Conservation (phyloP, 2,329 filamentous ascomycete genomes). For the Sporothrix pseudoabietina region DNA sequence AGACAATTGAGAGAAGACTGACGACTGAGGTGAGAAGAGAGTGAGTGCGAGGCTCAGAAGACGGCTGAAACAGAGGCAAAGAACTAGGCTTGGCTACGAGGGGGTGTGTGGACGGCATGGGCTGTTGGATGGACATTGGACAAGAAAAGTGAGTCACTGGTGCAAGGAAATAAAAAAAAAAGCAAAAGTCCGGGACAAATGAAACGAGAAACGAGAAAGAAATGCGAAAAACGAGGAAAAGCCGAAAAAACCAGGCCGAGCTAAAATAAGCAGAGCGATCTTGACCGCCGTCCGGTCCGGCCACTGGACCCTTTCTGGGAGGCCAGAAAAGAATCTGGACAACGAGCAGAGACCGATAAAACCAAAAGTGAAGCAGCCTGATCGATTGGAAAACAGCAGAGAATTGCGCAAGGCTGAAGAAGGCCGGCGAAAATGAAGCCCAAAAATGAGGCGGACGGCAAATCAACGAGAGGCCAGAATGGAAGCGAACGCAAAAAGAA, state of each 20-base stretch:
- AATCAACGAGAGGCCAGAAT: neutral
- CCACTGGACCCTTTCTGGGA: neutral
- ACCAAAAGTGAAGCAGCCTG: constrained; percentile 3
- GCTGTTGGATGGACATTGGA: neutral
- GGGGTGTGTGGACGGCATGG: neutral
- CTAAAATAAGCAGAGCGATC: neutral
- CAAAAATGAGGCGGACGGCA: constrained; percentile 13
- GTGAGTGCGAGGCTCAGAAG: neutral
- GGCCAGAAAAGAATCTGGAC: neutral
- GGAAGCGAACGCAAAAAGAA: constrained; percentile 1
- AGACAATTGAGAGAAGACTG: neutral
- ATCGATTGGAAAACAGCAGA: neutral
- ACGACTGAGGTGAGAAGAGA: neutral
- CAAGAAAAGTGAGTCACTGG: constrained; percentile 17
- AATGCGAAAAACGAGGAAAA: neutral
- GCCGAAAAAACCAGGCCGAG: constrained; percentile 1
- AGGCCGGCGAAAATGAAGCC: neutral
- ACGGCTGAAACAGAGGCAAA: constrained; percentile 20
- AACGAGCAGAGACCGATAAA: neutral
- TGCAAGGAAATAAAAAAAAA: neutral
- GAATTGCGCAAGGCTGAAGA: constrained; percentile 19
- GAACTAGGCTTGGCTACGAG: neutral
- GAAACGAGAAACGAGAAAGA: neutral
- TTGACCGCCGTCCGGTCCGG: constrained; percentile 8
- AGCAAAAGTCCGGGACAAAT: constrained; percentile 2